Percentiles rank a stretch among this genome's conserved stretches.
Evolutionary conservation across 1,139 yeast genomes (phyloP).

Genomic region (Scheffersomyces lignicola): DNA sequence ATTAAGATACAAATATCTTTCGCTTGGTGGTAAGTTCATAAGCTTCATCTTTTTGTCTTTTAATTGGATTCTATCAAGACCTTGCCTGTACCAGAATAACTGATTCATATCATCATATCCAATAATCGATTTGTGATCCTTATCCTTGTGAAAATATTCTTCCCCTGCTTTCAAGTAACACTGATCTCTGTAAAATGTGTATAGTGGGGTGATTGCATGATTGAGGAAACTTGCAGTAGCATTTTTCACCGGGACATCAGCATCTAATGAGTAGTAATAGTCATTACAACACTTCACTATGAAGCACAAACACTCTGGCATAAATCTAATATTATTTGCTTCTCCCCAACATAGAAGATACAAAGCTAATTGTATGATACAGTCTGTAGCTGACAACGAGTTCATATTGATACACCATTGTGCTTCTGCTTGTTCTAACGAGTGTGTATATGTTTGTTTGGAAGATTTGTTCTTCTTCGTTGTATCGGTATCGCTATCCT

Average conservation of each 20-base stretch:
- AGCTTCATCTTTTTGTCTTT: constrained; percentile 35
- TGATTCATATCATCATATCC: constrained; percentile 70
- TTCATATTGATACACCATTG: constrained; percentile 71
- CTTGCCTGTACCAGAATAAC: constrained; percentile 57
- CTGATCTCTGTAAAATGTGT: constrained; percentile 60
- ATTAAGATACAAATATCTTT: constrained; percentile 45
- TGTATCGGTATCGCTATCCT: constrained; percentile 65
- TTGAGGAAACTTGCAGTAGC: constrained; percentile 49
- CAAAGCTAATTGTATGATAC: constrained; percentile 65
- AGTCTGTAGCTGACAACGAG: constrained; percentile 49
- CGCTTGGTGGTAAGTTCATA: constrained; percentile 43
- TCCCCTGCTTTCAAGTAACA: constrained; percentile 42
- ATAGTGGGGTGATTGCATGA: constrained; percentile 73
- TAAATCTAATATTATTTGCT: constrained; percentile 76
- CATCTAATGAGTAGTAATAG: constrained; percentile 50
- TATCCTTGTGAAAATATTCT: constrained; percentile 40
- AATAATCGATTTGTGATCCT: constrained; percentile 52
- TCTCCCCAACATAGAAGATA: constrained; percentile 87
- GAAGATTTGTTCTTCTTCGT: constrained; percentile 34
- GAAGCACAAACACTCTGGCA: constrained; percentile 86
- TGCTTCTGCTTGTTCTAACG: constrained; percentile 69
- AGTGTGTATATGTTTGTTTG: constrained; percentile 36
- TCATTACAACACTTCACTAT: constrained; percentile 78
- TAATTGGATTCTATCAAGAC: constrained; percentile 45
- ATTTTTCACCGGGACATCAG: constrained; percentile 22